Conservation (phyloP, 2,329 filamentous ascomycete species). For the Thielaviopsis populi region DNA sequence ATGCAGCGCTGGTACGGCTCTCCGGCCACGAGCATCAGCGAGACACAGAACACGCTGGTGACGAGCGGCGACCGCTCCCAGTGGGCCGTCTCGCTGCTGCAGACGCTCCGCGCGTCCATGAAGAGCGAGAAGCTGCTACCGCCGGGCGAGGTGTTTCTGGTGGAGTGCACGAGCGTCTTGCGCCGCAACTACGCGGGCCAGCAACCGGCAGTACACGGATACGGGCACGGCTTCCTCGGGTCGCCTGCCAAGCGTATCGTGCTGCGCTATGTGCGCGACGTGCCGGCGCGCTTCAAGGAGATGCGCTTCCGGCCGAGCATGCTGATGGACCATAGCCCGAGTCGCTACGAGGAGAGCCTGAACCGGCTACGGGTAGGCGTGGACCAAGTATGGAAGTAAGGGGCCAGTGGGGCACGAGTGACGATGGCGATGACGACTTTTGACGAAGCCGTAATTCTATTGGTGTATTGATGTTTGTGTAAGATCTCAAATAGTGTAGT, state of each 20-base stretch:
- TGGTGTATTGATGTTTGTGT: too few relatives aligned
- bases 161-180: slow-evolving; percentile 53
- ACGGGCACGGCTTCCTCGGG: slow-evolving; percentile 42
- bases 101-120: slow-evolving; percentile 52
- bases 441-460: background rate
- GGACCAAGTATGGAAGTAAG: slow-evolving; percentile 21
- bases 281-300: slow-evolving; percentile 55
- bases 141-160: slow-evolving; percentile 59
- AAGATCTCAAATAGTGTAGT: too few relatives aligned
- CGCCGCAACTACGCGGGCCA: slow-evolving; percentile 36
- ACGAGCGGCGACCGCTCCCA: slow-evolving; percentile 34
- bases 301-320: slow-evolving; percentile 57
- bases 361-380: slow-evolving; percentile 41
- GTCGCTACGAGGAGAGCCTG: slow-evolving; percentile 55
- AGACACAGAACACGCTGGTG: slow-evolving; percentile 26
- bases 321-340: slow-evolving; percentile 62
- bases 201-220: slow-evolving; percentile 28
- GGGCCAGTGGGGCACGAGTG: background rate
- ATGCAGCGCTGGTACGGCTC: slow-evolving; percentile 45
- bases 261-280: slow-evolving; percentile 55
- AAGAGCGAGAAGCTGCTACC: slow-evolving; percentile 54
- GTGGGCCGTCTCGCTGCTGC: slow-evolving; percentile 55
- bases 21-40: slow-evolving; percentile 22
- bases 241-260: slow-evolving; percentile 53
- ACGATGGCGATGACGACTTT: background rate